Base-by-base conservation (phyloP, 139 green algal species). In the Tetraselmis chui region DNA sequence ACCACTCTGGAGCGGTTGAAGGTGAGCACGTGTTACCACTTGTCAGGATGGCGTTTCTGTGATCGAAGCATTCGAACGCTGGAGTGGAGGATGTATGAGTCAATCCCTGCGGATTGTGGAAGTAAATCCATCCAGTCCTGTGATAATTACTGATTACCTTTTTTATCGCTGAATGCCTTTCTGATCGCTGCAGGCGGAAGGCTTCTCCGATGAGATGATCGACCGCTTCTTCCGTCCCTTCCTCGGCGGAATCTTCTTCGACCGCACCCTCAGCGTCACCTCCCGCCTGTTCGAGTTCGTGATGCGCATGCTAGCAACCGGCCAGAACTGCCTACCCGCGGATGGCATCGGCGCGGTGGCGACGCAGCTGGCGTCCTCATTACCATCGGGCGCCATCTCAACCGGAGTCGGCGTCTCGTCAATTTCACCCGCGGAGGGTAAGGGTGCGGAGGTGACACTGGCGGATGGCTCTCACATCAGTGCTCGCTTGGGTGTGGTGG, bases 231-330 rank as follows among this genome's bases (percentile, higher is more conserved):
- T 99, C 90, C 84, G 94, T 22, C 96, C 97, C 29, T 99, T 99
- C 86, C 87, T 99, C 80, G 95, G 96, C 2, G 97, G 97, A 81
- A 99, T 99, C 88, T 99, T 99, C 89, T 98, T 99, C 76, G 94
- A 99, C 90, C 85, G 86, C 31, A 29, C 86, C 2, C 92, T 99
- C 11, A 79, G 79, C 76, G 94, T 89, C 45, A 93, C 87, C 79
- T 97, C 91, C 2, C 90, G 94, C 59, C 86, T 98, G 31, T 96
- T 98, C 84, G 84, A 94, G 31, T 99, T 98, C 81, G 96, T 99
- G 30, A 96, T 99, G 91, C 91, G 93, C 82, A 97, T 96, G 91
- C 90, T 99, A 32, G 93, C 95, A 0, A 93, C 91, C 0, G 92
- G 94, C 1, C 76, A 85, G 29, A 99, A 99, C 91, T 98, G 94